These are phyloP conservation scores for Ceratocystiopsis brevicomis DNA, from an alignment of 2,329 filamentous ascomycete species.

Conservation along the genomic window DNA sequence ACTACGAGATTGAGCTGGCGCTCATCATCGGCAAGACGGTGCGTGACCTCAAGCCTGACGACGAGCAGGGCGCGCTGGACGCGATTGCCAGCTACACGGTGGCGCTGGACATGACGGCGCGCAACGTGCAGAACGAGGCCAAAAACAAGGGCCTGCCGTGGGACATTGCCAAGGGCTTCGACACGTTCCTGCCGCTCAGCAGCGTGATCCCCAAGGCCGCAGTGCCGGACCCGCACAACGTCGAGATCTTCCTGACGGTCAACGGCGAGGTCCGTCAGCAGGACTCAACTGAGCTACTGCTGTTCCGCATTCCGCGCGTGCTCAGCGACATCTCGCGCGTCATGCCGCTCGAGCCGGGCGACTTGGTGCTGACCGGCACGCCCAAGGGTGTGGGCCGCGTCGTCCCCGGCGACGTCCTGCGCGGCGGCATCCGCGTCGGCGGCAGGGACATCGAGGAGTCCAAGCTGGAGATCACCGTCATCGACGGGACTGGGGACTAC, in stretches of 20 bases:
- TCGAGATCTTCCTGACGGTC: conserved; percentile 70
- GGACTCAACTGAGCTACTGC: conserved; percentile 84
- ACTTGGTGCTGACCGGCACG: conserved; percentile 90
- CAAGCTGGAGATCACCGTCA: conserved; percentile 63
- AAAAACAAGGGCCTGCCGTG: conserved; percentile 95
- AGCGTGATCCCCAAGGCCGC: conserved; percentile 59
- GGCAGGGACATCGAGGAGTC: conserved; percentile 75
- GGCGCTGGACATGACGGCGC: conserved; percentile 91
- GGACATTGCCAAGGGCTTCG: conserved; percentile 93
- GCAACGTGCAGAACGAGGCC: conserved; percentile 88
- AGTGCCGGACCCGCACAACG: conserved; percentile 74
- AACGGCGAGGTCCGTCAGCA: conserved; percentile 62
- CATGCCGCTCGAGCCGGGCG: conserved; percentile 82
- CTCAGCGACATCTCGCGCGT: conserved; percentile 84
- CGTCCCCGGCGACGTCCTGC: conserved; percentile 70
- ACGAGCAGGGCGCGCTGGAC: conserved; percentile 58
- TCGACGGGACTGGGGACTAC: conserved; percentile 62
- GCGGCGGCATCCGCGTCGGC: conserved; percentile 57
- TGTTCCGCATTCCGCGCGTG: conserved; percentile 75
- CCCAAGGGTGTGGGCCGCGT: conserved; percentile 88
- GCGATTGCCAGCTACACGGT: conserved; percentile 76
- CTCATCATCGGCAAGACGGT: conserved; percentile 71
- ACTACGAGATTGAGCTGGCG: conserved; percentile 90
- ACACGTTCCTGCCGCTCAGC: conserved; percentile 86
- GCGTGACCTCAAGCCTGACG: conserved; percentile 54